Conservation (phyloP, 352 stramenopile genomes). For the Phytophthora ohioensis region DNA sequence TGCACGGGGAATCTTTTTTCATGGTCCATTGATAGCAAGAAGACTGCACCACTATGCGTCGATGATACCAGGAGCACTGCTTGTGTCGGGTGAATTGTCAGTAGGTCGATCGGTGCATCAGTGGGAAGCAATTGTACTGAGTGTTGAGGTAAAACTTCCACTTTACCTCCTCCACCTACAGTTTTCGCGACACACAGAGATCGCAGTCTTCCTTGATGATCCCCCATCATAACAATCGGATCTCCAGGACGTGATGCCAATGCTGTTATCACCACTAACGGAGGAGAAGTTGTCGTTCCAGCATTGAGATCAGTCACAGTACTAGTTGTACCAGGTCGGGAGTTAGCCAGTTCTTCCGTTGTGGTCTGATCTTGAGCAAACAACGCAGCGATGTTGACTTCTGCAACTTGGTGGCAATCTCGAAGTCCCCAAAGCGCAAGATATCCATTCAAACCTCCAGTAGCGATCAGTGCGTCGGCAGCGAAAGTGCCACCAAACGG, state of each 20-base stretch:
- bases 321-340: conserved; percentile 29
- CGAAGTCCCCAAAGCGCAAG: conserved; percentile 65
- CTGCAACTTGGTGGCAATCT: conserved; percentile 51
- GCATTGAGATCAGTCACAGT: not conserved
- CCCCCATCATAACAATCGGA: conserved; percentile 68
- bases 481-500: conserved; percentile 59
- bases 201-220: conserved; percentile 67
- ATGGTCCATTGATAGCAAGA: conserved; percentile 75
- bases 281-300: not conserved
- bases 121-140: conserved; percentile 53
- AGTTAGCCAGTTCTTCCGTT: conserved; percentile 1
- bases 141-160: conserved; percentile 77
- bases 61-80: conserved; percentile 63
- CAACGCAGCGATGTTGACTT: conserved; percentile 48
- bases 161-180: conserved; percentile 46
- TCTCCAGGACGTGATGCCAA: conserved; percentile 58
- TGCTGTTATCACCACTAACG: conserved; percentile 50
- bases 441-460: conserved; percentile 53
- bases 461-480: conserved; percentile 59
- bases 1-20: conserved; percentile 72
- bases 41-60: conserved; percentile 51
- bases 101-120: conserved; percentile 52
- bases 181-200: conserved; percentile 62
- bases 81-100: conserved; percentile 70
- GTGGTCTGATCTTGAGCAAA: conserved; percentile 44